Evolutionary conservation across 2,329 filamentous ascomycete species (phyloP).

Genomic region (Scytalidium lignicola): DNA sequence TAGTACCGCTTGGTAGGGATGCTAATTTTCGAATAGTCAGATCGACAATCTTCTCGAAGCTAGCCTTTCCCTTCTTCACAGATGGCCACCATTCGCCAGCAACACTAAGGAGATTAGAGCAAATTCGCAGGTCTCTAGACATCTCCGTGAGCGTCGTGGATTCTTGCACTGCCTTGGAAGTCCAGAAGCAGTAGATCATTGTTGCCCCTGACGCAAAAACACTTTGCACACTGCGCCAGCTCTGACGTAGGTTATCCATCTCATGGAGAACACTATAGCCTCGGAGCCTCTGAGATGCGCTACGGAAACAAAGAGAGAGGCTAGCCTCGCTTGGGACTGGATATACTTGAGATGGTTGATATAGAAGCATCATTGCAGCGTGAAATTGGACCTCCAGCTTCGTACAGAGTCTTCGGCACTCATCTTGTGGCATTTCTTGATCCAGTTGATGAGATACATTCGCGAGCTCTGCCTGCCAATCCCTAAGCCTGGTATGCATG

Average conservation of each 20-base stretch:
- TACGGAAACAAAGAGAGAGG: conserved; percentile 27
- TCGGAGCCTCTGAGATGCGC: conserved; percentile 21
- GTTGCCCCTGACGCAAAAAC: conserved; percentile 34
- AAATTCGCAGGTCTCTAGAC: conserved; percentile 25
- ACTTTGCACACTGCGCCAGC: conserved; percentile 33
- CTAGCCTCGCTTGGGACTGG: conserved; percentile 24
- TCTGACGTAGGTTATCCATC: conserved; percentile 25
- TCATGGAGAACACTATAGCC: conserved; percentile 29
- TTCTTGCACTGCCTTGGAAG: conserved; percentile 23
- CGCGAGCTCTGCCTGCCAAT: conserved; percentile 4
- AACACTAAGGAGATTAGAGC: conserved; percentile 32
- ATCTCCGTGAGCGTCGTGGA: conserved; percentile 19
- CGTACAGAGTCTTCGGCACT: conserved; percentile 16
- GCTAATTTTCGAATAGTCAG: too few relatives aligned
- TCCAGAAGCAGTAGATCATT: conserved; percentile 34
- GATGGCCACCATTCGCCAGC: conserved; percentile 37
- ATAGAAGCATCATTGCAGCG: conserved; percentile 28
- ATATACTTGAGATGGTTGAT: conserved; percentile 32
- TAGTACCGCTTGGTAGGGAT: too few relatives aligned
- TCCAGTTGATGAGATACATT: too few relatives aligned
- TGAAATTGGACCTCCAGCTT: conserved; percentile 30
- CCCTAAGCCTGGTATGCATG: neutral
- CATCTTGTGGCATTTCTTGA: conserved; percentile 6
- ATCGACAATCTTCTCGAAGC: conserved; percentile 18
- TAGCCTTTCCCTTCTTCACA: conserved; percentile 26